Evolutionary conservation across 1,139 yeast genomes (phyloP).

Genomic region (Geotrichum reessii): DNA sequence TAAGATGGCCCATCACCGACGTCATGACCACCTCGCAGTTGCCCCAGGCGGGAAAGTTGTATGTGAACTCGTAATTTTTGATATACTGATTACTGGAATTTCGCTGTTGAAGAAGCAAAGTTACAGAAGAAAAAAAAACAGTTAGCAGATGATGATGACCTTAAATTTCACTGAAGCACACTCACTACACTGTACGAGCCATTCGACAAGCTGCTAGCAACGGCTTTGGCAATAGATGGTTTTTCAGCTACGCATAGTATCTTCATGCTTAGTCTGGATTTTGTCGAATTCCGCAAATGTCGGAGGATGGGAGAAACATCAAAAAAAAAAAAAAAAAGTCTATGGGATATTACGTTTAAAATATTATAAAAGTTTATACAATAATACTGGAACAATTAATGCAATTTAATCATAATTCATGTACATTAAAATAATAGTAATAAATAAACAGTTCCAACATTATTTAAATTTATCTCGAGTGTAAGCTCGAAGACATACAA

Average conservation of each 20-base stretch:
- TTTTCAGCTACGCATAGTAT: slow-evolving; percentile 96
- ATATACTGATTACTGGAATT: slow-evolving; percentile 56
- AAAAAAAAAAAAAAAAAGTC: no score
- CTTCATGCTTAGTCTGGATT: slow-evolving; percentile 42
- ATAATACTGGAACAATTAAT: not conserved
- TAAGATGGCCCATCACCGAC: slow-evolving; percentile 81
- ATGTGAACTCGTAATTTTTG: slow-evolving; percentile 75
- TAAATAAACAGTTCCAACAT: not conserved
- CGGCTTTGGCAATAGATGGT: slow-evolving; percentile 88
- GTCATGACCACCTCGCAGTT: slow-evolving; percentile 83
- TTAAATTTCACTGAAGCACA: not conserved
- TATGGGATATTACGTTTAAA: no score
- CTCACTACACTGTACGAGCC: slow-evolving; percentile 44
- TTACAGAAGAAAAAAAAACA: not conserved
- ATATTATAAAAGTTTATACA: not conserved
- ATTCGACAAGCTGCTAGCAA: slow-evolving; percentile 70
- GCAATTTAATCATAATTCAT: not conserved
- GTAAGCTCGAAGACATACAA: slow-evolving; percentile 3
- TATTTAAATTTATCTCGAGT: not conserved
- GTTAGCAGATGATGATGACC: not conserved
- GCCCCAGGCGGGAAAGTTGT: slow-evolving; percentile 57
- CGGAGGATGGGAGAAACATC: no score
- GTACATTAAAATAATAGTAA: not conserved
- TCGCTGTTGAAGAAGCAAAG: slow-evolving; percentile 33
- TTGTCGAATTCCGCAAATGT: not conserved